Evolutionary conservation across 2,329 filamentous ascomycete species (phyloP).

Genomic region (Sporothrix brasiliensis): DNA sequence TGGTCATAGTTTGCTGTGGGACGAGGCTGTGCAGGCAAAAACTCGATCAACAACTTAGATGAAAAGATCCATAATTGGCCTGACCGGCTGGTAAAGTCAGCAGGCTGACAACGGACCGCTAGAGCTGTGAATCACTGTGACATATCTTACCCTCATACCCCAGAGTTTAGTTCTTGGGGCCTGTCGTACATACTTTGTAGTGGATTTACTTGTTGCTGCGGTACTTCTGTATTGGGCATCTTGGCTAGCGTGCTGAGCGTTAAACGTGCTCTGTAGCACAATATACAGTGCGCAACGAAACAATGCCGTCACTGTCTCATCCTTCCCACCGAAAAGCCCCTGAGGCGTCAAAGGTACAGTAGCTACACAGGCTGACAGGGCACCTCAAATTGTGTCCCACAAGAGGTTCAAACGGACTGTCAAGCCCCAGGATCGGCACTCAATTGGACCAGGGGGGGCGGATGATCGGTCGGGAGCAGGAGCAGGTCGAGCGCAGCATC

Average conservation of each 20-base stretch:
- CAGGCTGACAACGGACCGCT: neutral
- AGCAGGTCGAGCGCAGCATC: neutral
- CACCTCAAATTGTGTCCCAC: neutral
- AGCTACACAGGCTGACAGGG: neutral
- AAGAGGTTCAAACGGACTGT: neutral
- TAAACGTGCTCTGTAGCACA: neutral
- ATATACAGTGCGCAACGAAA: neutral
- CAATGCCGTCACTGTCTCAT: constrained; percentile 24
- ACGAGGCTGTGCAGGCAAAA: constrained; percentile 20
- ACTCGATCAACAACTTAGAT: neutral
- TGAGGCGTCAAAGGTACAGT: neutral
- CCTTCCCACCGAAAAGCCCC: neutral
- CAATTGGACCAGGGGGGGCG: neutral
- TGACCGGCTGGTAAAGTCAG: neutral
- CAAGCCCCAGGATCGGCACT: neutral
- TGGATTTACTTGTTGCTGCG: neutral
- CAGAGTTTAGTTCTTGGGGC: neutral
- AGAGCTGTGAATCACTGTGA: neutral
- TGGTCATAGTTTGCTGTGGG: constrained; percentile 2
- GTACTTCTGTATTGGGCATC: neutral
- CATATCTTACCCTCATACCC: neutral
- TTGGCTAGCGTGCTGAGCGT: neutral
- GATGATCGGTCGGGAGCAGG: neutral
- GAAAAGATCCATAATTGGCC: too few relatives aligned
- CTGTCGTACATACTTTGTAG: neutral